Conservation (phyloP, 2,329 filamentous ascomycete species). For the Boeremia exigua region DNA sequence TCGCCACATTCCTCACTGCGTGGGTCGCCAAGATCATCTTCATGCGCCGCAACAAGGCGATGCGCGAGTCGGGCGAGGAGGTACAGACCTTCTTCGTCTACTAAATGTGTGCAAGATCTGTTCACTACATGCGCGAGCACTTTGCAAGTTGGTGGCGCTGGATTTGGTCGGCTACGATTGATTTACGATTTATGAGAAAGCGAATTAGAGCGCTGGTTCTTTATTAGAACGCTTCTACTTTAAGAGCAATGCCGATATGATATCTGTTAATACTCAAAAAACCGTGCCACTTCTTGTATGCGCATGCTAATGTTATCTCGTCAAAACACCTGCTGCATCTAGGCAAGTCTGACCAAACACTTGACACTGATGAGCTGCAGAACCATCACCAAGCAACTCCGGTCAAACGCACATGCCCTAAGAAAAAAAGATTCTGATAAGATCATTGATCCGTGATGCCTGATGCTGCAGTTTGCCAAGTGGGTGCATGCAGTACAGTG, state of each 20-base stretch:
- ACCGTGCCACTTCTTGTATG: not conserved
- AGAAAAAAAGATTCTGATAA: too few relatives aligned
- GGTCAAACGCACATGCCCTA: too few relatives aligned
- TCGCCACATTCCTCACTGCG: conserved; percentile 37
- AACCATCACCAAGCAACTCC: too few relatives aligned
- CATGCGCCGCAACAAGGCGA: conserved; percentile 41
- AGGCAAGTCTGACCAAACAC: too few relatives aligned
- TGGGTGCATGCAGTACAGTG: too few relatives aligned
- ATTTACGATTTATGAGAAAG: conserved; percentile 6
- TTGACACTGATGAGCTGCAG: too few relatives aligned
- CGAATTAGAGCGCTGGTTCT: not conserved
- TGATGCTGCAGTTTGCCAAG: too few relatives aligned
- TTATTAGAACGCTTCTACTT: not conserved
- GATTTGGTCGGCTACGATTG: not conserved
- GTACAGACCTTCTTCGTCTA: conserved; percentile 41
- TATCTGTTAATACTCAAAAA: not conserved
- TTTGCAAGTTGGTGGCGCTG: not conserved
- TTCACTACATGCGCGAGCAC: too few relatives aligned
- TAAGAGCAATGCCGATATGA: not conserved
- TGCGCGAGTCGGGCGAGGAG: conserved; percentile 34
- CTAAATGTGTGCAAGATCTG: conserved; percentile 14
- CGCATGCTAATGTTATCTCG: too few relatives aligned
- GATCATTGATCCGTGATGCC: too few relatives aligned
- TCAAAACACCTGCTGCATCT: too few relatives aligned
- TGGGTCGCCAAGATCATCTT: conserved; percentile 43